Evolutionary conservation across 306 rosid species (phyloP).

Genomic region (Neltuma alba): DNA sequence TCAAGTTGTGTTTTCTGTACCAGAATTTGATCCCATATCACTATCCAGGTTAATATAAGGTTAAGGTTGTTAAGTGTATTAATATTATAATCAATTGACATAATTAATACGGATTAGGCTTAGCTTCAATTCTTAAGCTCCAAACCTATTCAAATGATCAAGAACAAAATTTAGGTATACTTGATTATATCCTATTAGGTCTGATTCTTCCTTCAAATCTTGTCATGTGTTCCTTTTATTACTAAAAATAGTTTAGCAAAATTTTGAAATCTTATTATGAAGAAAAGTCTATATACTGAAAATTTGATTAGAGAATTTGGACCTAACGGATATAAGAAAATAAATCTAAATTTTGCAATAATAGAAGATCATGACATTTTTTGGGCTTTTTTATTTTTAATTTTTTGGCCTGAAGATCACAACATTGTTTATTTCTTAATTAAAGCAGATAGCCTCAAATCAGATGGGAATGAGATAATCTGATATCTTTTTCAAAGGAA

Average conservation of each 20-base stretch:
- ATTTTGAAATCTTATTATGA: too few species aligned
- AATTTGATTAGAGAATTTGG: too few species aligned
- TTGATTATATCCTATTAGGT: too few species aligned
- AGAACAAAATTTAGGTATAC: too few species aligned
- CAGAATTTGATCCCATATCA: conserved; percentile 39
- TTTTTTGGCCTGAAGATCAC: conserved; percentile 8
- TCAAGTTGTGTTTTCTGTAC: conserved; percentile 41
- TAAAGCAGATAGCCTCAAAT: neutral
- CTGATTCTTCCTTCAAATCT: too few species aligned
- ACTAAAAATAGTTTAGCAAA: too few species aligned
- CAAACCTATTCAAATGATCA: neutral
- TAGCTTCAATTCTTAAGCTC: neutral
- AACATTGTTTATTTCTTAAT: conserved; percentile 16
- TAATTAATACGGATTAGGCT: conserved; percentile 11
- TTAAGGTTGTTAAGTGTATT: neutral
- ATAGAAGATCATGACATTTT: neutral
- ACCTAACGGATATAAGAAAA: too few species aligned
- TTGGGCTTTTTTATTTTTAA: neutral
- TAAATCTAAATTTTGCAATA: too few species aligned
- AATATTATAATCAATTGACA: conserved; percentile 2
- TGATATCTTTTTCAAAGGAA: neutral
- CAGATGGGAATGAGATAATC: conserved; percentile 16
- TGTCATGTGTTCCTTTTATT: too few species aligned
- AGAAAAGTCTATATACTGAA: too few species aligned
- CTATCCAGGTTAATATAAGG: conserved; percentile 26